phyloP scores from a whole-genome alignment of 2,329 filamentous ascomycete species.

The Beauveria sp. region DNA sequence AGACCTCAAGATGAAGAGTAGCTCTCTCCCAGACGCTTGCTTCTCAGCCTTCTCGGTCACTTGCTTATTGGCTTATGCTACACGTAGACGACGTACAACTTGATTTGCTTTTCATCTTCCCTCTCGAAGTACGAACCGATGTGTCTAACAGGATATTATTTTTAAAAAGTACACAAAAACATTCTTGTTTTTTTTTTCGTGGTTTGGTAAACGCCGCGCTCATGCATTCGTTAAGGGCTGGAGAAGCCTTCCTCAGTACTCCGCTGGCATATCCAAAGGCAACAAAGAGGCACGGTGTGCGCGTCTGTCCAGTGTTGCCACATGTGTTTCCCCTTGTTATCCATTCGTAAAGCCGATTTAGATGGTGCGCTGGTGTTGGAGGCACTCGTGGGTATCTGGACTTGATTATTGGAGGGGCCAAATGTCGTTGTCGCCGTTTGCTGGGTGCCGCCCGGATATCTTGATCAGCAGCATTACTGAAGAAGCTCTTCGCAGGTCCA shows the following conservation, averaged over 20 bases:
- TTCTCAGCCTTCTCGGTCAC: too few species aligned
- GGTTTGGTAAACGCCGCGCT: slow-evolving; percentile 20
- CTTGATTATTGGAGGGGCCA: background rate
- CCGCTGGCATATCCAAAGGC: background rate
- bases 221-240: slow-evolving; percentile 17
- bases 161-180: slow-evolving; percentile 2
- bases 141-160: slow-evolving; percentile 1
- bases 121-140: background rate
- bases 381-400: background rate
- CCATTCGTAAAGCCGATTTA: background rate
- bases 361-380: background rate
- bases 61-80: background rate
- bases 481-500: slow-evolving; percentile 97
- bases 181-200: background rate
- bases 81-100: background rate
- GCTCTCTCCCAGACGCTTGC: too few species aligned
- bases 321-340: background rate
- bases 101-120: background rate
- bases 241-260: background rate
- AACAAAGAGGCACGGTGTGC: background rate
- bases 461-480: slow-evolving; percentile 34
- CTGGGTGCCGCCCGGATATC: background rate
- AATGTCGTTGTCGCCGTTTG: background rate
- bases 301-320: background rate
- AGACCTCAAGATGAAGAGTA: too few species aligned